Base-by-base conservation (phyloP, 2,329 filamentous ascomycete genomes). In the Aspergillus latus region DNA sequence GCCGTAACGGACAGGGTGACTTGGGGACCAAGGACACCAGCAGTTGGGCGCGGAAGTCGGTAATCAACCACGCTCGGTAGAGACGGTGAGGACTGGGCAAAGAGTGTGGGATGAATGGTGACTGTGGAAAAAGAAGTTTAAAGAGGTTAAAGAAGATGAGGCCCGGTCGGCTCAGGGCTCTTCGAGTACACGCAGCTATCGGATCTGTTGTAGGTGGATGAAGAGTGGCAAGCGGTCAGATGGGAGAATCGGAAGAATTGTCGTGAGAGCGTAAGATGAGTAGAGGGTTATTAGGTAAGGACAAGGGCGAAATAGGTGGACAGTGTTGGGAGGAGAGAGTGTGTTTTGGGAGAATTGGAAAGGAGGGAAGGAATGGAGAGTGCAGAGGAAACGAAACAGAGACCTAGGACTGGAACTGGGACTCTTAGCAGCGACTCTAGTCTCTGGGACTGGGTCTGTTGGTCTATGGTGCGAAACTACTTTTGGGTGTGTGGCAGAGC, bases 1-100 rank as follows among this genome's bases (percentile, higher is more conserved):
- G 69, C 70, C 68, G 72, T 73, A 68, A 68, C 66, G 66, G 68
- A 62, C 59, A 61, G 61, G 59, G 55, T 56, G 64, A 64, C 62
- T 59, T 63, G 66, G 57, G 64, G 64, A 66, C 64, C 61, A 60
- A 64, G 65, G 67, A 42, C 68, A 70, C 70, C 70, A 70, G 69
- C 67, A 63, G 61, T 61, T 55, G 62, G 59, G 65, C 68, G 66
- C 65, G 68, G 66, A 67, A 66, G 67, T 65, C 64, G 66, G 68
- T 72, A 62, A 61, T 67, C 61, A 62, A 64, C 65, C 64, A 67
- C 64, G 62, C 59, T 58, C 34, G 39, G 57, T 40, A 54, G 32
- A 42, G 45, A 56, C 37, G 32, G 46, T 34, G 36, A 16, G 16
- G 45, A 47, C 1, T 32, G 26, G 16, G 55, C 43, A 15, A 43